phyloP scores from a whole-genome alignment of 768 basidiomycete genomes.

The Auricularia cornea region DNA sequence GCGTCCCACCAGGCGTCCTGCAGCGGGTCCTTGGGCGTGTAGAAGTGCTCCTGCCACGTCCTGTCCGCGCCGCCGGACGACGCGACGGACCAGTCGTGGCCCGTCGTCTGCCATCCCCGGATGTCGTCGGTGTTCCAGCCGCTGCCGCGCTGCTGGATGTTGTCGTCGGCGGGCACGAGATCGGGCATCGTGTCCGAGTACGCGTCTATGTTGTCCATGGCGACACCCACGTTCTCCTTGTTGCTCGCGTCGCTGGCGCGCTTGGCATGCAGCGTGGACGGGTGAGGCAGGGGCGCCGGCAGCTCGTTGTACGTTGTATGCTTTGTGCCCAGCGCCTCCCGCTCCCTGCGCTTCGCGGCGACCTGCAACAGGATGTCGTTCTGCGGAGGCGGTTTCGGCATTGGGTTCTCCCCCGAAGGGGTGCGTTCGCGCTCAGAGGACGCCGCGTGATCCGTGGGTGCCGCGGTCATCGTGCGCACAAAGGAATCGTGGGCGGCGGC shows the following conservation, averaged over 20 bases:
- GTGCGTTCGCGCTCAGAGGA: not conserved
- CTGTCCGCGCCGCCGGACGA: not conserved
- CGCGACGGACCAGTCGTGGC: not conserved
- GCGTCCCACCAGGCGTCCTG: slow-evolving; percentile 53
- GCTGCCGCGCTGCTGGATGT: not conserved
- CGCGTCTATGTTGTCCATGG: not conserved
- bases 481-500: not conserved
- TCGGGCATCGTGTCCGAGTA: not conserved
- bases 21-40: not conserved
- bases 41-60: not conserved
- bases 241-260: not conserved
- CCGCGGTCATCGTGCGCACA: not conserved
- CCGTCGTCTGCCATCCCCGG: not conserved
- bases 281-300: not conserved
- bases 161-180: not conserved
- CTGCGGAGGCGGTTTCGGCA: not conserved
- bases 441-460: not conserved
- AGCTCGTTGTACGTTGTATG: not conserved
- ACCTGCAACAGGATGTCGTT: not conserved
- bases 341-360: not conserved
- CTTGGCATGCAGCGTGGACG: too few relatives aligned
- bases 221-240: too few relatives aligned
- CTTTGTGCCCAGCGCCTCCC: not conserved
- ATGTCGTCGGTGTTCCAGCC: not conserved
- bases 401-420: not conserved